These are phyloP conservation scores for Brassica juncea DNA, from an alignment of 345 rosid genomes.

Conservation along the genomic window DNA sequence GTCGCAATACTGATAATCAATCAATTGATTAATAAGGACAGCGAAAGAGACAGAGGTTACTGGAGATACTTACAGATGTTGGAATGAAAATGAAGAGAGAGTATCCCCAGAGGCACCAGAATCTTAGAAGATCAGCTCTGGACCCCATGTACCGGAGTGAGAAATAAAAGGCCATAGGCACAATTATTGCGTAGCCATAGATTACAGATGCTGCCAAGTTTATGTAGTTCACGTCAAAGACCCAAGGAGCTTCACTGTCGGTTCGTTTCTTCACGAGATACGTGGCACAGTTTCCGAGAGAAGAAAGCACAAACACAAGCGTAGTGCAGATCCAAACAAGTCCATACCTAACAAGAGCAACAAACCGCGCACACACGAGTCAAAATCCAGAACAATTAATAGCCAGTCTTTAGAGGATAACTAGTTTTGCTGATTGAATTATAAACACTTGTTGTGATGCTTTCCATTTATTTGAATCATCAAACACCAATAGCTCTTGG, in stretches of 20 bases:
- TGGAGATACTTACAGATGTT: constrained; percentile 60
- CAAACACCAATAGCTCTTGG: no score
- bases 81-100: constrained; percentile 74
- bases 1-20: not conserved
- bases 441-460: no score
- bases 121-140: constrained; percentile 69
- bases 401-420: no score
- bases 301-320: constrained; percentile 72
- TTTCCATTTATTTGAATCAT: no score
- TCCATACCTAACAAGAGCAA: constrained; percentile 64
- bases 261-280: constrained; percentile 68
- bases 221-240: constrained; percentile 79
- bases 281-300: constrained; percentile 87
- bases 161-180: constrained; percentile 86
- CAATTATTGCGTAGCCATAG: constrained; percentile 73
- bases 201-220: constrained; percentile 64
- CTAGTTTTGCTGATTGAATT: no score
- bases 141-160: constrained; percentile 78
- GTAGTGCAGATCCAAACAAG: constrained; percentile 91
- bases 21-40: not conserved
- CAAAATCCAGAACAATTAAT: not conserved
- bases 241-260: constrained; percentile 61
- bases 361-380: constrained; percentile 2
- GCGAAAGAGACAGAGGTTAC: not conserved
- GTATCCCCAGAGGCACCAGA: constrained; percentile 99